Evolutionary conservation across 768 basidiomycete species (phyloP), one percentile per base, ranked within the genome.

Genomic region (Ephemerocybe angulata): DNA sequence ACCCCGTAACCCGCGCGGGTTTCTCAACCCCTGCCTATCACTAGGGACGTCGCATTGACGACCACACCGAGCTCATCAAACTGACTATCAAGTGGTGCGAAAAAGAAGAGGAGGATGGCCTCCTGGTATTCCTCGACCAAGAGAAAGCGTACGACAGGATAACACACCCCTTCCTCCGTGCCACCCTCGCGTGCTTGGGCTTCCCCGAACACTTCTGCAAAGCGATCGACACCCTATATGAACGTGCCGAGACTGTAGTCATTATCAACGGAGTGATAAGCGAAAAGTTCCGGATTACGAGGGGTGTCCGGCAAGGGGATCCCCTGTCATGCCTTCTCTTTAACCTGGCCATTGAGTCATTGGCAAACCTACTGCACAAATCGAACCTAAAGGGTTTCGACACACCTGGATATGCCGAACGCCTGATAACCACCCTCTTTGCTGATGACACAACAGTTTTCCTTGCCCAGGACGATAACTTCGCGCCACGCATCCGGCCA

Each of bases 401-500:
- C 40, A 62, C 65, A 7, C 53, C 53, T 3, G 65, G 57, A 2
- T 11, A 28, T 1, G 19, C 2, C 0, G 62, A 70, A 28, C 30
- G 58, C 17, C 48, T 76, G 0, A 66, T 73, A 0, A 60, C 62
- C 2, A 65, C 61, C 0, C 67, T 78, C 0, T 79, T 76, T 54
- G 73, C 75, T 0, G 72, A 78, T 56, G 75, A 77, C 54, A 77
- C 75, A 10, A 69, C 68, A 0, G 65, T 67, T 0, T 74, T 62
- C 56, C 67, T 78, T 0, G 60, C 59, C 2, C 60, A 66, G 30
- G 5, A 54, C 0, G 74, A 78, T 43, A 48, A 59, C 4, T 68
- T 67, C 6, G 37, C 43, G 0, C 53, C 52, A 0, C 64, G 74
- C 70, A 5, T 73, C 73, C 6, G 60, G 67, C 76, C 0, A 72